Base-by-base conservation (phyloP, 2,329 filamentous ascomycete species). In the Pyrenochaeta sp. region DNA sequence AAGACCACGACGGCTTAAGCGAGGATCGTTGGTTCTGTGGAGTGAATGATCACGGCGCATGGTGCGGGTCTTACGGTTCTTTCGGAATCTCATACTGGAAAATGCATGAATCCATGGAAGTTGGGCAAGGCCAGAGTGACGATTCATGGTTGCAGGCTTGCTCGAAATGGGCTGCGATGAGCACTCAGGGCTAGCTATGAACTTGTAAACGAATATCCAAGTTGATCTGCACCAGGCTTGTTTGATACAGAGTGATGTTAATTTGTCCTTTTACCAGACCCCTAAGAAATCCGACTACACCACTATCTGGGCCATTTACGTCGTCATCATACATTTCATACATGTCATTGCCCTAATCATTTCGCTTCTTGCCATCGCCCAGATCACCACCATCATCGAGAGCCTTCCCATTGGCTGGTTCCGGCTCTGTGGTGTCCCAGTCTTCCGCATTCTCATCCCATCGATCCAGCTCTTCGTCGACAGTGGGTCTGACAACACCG, bases 401-500 rank as follows among this genome's bases (percentile, higher is more conserved):
- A 19, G 59, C 65, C 42, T 71, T 72, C 22, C 70, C 71, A 50
- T 71, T 77, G 6, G 67, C 50, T 13, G 62, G 59, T 39, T 69
- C 73, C 5, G 72, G 74, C 42, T 80, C 86, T 30, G 87, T 86
- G 2, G 86, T 84, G 50, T 90, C 87, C 88, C 87, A 90, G 67
- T 88, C 86, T 58, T 87, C 86, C 1, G 82, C 85, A 77, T 97
- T 95, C 80, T 97, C 93, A 72, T 97, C 93, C 93, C 93, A 97
- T 66, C 94, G 92, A 73, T 97, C 93, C 7, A 97, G 85, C 79
- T 96, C 91, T 58, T 94, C 86, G 67, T 96, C 93, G 22, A 96
- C 76, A 1, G 75, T 77, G 6, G 71, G 71, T 13, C 73, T 66
- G 2, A 72, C 81, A n/a, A 92, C 80, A 19, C 89, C 89, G 30